Base-by-base conservation (phyloP, 371 early-diverging fungal genomes). In the Aphelidium insulamus region DNA sequence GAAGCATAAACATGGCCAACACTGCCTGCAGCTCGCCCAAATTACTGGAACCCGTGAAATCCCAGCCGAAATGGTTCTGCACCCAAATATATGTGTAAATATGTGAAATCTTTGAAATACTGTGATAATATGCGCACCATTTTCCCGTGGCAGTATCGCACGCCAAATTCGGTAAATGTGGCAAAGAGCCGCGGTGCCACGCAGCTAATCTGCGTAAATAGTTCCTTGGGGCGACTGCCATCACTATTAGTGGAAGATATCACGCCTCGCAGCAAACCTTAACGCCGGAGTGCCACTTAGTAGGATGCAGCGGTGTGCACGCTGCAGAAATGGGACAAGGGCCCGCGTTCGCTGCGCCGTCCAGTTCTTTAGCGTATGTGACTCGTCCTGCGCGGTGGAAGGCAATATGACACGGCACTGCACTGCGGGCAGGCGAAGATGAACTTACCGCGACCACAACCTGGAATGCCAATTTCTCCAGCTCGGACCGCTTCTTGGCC, bases 201-300 rank as follows among this genome's bases (percentile, higher is more conserved):
- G 0, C 57, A 48, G n/a, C 32, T 36, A 12, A 77, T 39, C 30
- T 63, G 63, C 6, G 69, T 40, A 38, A 42, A 77, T 5, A 78
- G 44, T 33, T 75, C 75, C 0, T 57, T 27, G 2, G 77, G 73
- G 28, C 65, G 49, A n/a, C n/a, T n/a, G n/a, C n/a, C n/a, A n/a
- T n/a, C n/a, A n/a, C n/a, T n/a, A n/a, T n/a, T n/a, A n/a, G n/a
- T n/a, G n/a, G n/a, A n/a, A n/a, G n/a, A n/a, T n/a, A n/a, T n/a
- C n/a, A n/a, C n/a, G n/a, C n/a, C n/a, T n/a, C n/a, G n/a, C n/a
- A n/a, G n/a, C n/a, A n/a, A n/a, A n/a, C 19, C 63, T 58, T 9
- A 64, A 43, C 2, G 62, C 59, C 6, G 75, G 70, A 12, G 69
- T 70, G 4, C 72, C 74, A 1, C 57, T 42, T 2, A 65, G 36